Base-by-base conservation (phyloP, 495 filamentous ascomycete species). In the Hypoxylon perforatum region DNA sequence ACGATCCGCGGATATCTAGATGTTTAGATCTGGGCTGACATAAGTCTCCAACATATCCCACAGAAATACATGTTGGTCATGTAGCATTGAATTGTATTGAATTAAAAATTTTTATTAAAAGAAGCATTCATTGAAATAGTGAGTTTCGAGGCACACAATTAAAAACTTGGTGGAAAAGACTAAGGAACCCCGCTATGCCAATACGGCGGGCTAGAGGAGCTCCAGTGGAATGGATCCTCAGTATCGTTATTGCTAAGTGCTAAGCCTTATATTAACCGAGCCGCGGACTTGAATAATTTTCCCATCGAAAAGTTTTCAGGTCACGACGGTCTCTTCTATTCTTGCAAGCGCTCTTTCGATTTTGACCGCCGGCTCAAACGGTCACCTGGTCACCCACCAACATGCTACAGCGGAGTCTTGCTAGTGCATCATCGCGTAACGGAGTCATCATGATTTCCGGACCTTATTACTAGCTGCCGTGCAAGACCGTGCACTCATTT, bases 271-370 rank as follows among this genome's bases (percentile, higher is more conserved):
- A 15, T 15, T 41, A 41, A 17, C 54, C 22, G 35, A 36, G 14
- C 51, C 22, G 36, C 48, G 28, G 22, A 6, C 23, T 42, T 44
- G 33, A 51, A n/a, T n/a, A n/a, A n/a, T n/a, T n/a, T n/a, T n/a
- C n/a, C n/a, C n/a, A n/a, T n/a, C n/a, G n/a, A 33, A 50, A 60
- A 60, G 33, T 44, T 60, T 60, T 60, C 57, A 44, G 17, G 38
- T 60, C 57, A 60, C 57, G 57, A 52, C 41, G 9, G n/a, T 60
- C 35, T 44, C 48, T 42, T 51, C 18, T 21, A 19, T 51, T 51
- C 23, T n/a, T 23, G 21, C n/a, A 28, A 28, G 19, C 14, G 44
- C 38, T 30, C 14, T 19, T n/a, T 49, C 14, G 35, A 42, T 48
- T 48, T 49, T 42, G 36, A 12, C 25, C 25, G 25, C 25, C 25